Conservation (phyloP, 2,329 filamentous ascomycete species). For the Fusarium coicis region DNA sequence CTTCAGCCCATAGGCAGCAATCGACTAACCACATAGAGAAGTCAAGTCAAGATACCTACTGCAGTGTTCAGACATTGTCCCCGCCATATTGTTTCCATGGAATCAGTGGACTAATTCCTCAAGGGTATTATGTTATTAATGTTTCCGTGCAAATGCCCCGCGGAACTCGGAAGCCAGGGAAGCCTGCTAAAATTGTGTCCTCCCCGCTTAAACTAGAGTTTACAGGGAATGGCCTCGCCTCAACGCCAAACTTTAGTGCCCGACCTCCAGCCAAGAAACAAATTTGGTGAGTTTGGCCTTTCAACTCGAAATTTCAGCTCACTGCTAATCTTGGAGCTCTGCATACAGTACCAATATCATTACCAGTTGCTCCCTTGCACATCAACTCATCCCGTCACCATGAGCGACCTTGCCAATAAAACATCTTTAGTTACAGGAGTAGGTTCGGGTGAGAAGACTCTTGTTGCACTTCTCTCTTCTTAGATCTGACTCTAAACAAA, state of each 20-base stretch:
- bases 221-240: not conserved
- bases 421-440: not conserved
- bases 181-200: not conserved
- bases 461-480: too few species aligned
- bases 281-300: not conserved
- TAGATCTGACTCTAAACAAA: not conserved
- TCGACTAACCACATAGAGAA: too few species aligned
- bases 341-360: not conserved
- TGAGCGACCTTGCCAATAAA: not conserved
- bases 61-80: too few species aligned
- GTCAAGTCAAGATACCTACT: not conserved
- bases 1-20: too few species aligned
- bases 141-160: not conserved
- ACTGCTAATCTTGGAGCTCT: not conserved
- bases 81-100: not conserved
- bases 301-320: too few species aligned
- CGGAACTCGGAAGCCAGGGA: not conserved
- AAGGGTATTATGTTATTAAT: not conserved
- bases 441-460: not conserved
- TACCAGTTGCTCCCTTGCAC: not conserved
- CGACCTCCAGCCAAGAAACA: not conserved
- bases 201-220: not conserved
- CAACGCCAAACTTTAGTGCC: not conserved
- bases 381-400: not conserved
- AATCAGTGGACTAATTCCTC: not conserved